A percentile compares a stretch with the other conserved stretches of the same genome.
These are phyloP conservation scores for Cunninghamia lanceolata DNA, from an alignment of 75 land plant genomes.

Conservation along the genomic window DNA sequence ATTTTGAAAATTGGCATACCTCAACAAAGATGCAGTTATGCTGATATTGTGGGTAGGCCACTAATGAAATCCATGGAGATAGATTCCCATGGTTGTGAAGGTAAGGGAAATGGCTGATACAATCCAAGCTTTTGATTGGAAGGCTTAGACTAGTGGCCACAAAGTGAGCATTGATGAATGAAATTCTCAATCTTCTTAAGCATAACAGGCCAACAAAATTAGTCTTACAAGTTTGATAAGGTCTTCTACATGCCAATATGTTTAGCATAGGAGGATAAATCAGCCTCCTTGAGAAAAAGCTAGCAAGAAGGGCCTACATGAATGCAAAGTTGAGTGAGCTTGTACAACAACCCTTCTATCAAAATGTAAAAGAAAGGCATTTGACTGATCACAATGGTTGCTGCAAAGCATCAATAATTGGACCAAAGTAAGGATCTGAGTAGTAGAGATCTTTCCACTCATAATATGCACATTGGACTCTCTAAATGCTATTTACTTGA, in stretches of 20 bases:
- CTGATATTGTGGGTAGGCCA: neutral
- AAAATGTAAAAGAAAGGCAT: neutral
- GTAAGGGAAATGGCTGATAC: neutral
- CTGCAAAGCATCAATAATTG: neutral
- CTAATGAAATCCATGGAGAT: neutral
- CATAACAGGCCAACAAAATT: neutral
- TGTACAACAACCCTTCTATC: neutral
- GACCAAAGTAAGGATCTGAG: neutral
- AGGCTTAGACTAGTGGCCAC: neutral
- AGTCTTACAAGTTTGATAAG: neutral
- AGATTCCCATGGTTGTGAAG: neutral
- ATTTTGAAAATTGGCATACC: neutral
- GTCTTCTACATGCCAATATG: neutral
- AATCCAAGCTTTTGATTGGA: neutral
- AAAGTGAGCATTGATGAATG: neutral
- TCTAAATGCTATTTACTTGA: no score
- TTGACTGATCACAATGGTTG: neutral
- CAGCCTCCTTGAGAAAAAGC: neutral
- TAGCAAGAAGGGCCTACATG: neutral
- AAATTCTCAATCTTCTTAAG: neutral
- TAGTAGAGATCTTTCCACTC: neutral
- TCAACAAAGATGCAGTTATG: neutral
- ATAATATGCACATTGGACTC: neutral
- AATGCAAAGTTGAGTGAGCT: neutral
- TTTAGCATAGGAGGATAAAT: neutral